Conservation (phyloP, 495 filamentous ascomycete genomes). For the Penicillium paxilli region DNA sequence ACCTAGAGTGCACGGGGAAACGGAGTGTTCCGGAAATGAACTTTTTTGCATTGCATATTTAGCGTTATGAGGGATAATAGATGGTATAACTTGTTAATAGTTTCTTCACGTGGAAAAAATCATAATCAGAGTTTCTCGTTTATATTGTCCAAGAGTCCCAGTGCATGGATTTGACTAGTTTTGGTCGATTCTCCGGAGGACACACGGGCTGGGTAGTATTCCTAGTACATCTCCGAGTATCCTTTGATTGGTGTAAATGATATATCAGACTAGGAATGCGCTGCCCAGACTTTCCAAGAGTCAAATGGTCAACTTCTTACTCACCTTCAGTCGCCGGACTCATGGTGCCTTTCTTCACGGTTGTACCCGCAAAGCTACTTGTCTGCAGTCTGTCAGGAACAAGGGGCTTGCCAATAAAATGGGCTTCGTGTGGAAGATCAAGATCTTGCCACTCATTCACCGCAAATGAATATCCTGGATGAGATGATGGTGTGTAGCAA, state of each 20-base stretch:
- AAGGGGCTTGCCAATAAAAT: neutral
- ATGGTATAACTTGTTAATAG: neutral
- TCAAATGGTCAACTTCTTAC: neutral
- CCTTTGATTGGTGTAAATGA: too few species aligned
- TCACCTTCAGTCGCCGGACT: neutral
- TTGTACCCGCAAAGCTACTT: neutral
- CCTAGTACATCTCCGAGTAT: too few species aligned
- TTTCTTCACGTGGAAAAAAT: neutral
- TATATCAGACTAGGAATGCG: too few species aligned
- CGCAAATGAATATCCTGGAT: neutral
- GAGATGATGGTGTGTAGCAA: neutral
- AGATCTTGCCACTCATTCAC: neutral
- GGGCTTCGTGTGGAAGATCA: neutral
- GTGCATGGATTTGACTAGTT: conserved; percentile 11
- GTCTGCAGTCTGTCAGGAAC: neutral
- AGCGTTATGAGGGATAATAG: neutral
- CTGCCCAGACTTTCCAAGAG: neutral
- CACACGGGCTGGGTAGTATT: neutral
- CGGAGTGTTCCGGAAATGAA: neutral
- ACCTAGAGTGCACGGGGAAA: neutral
- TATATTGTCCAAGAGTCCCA: conserved; percentile 17
- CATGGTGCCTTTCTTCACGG: neutral
- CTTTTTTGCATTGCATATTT: neutral
- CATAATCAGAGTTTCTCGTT: neutral
- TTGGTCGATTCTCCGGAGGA: neutral